phyloP scores from a whole-genome alignment of 768 basidiomycete species.

The Psilocybe azurescens region DNA sequence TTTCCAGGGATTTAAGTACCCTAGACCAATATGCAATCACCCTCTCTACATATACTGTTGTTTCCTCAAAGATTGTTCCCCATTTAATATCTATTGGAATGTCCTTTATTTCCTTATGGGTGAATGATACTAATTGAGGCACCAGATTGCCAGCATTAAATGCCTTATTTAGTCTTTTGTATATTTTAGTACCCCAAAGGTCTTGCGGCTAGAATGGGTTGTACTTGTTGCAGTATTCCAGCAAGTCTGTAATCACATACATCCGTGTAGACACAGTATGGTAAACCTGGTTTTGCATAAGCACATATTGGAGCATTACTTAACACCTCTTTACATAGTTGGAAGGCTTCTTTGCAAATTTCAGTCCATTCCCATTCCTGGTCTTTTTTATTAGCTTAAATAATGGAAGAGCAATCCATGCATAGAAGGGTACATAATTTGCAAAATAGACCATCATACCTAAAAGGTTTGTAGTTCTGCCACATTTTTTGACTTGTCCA shows the following conservation, averaged over 20 bases:
- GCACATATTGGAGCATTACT: constrained; percentile 5
- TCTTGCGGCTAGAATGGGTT: constrained; percentile 31
- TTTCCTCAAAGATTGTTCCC: constrained; percentile 33
- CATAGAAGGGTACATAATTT: constrained; percentile 5
- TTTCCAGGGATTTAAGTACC: constrained; percentile 36
- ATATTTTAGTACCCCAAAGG: constrained; percentile 30
- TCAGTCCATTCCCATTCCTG: constrained; percentile 3
- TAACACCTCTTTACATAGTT: neutral
- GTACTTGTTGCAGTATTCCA: constrained; percentile 37
- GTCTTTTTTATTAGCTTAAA: constrained; percentile 3
- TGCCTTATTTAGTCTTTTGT: constrained; percentile 28
- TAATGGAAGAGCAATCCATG: neutral
- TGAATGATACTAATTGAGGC: constrained; percentile 24
- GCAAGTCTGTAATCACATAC: constrained; percentile 34
- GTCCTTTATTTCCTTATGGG: constrained; percentile 25
- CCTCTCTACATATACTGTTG: constrained; percentile 31
- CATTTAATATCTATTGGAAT: constrained; percentile 22
- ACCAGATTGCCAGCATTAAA: constrained; percentile 21
- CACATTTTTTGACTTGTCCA: constrained; percentile 27
- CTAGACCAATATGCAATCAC: constrained; percentile 24
- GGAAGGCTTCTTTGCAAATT: neutral
- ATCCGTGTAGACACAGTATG: constrained; percentile 43
- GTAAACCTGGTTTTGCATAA: constrained; percentile 6
- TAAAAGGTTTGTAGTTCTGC: constrained; percentile 30
- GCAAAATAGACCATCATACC: constrained; percentile 10